A percentile compares a stretch with the other conserved stretches of the same genome.
Evolutionary conservation across 805 yeast species (phyloP).

Genomic region (Spathaspora girioi): DNA sequence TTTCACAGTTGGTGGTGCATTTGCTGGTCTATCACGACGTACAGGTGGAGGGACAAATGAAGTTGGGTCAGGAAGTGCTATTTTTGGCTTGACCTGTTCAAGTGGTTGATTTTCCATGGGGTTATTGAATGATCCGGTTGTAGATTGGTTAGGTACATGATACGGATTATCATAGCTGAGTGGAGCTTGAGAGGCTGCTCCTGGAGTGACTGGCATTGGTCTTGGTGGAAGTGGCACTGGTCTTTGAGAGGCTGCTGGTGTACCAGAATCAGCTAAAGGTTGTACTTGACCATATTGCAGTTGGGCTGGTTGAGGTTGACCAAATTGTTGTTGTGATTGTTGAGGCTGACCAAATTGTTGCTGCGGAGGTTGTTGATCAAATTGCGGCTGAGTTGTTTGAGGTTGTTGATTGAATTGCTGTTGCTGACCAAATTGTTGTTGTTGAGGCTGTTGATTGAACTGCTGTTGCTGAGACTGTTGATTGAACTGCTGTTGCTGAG

Average conservation of each 20-base stretch:
- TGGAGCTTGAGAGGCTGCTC: conserved; percentile 1
- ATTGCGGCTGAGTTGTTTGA: neutral
- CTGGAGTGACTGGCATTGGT: conserved; percentile 3
- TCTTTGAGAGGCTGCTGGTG: neutral
- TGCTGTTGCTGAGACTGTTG: conserved; percentile 8
- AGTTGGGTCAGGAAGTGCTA: conserved; percentile 32
- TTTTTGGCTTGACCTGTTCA: neutral
- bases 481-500: conserved; percentile 8
- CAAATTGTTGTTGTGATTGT: conserved; percentile 6
- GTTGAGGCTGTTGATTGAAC: conserved; percentile 9
- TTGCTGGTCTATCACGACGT: conserved; percentile 25
- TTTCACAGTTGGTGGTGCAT: neutral
- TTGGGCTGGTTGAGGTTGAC: conserved; percentile 6
- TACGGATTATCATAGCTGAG: conserved; percentile 4
- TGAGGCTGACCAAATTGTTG: conserved; percentile 3
- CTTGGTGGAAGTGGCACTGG: conserved; percentile 6
- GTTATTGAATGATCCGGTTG: neutral
- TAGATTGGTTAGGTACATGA: conserved; percentile 7
- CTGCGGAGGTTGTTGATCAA: neutral
- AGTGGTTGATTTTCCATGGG: conserved; percentile 1
- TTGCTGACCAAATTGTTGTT: conserved; percentile 8
- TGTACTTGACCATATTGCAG: conserved; percentile 1
- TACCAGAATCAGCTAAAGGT: neutral
- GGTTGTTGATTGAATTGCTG: conserved; percentile 6
- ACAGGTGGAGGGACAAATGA: conserved; percentile 42